phyloP scores from a whole-genome alignment of 148 eudicot genomes.

The Bassia scoparia region DNA sequence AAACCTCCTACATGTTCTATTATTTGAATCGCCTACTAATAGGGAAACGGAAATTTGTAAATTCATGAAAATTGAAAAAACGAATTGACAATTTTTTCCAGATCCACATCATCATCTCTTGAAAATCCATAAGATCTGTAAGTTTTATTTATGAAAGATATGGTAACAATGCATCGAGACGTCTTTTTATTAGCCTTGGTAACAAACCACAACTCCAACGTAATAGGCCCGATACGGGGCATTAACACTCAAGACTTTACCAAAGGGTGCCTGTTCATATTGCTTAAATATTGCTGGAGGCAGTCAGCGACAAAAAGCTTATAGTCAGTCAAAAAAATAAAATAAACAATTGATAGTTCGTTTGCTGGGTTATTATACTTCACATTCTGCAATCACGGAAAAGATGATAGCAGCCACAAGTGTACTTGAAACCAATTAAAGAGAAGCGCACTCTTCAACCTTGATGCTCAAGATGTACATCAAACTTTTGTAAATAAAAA shows the following conservation, averaged over 20 bases:
- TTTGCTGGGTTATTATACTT: not conserved
- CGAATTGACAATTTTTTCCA: not conserved
- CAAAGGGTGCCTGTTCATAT: not conserved
- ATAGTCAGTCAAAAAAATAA: not conserved
- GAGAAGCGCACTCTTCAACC: slow-evolving; percentile 10
- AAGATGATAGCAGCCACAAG: not conserved
- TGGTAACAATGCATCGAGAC: not conserved
- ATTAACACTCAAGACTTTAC: too few relatives aligned
- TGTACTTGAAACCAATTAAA: not conserved
- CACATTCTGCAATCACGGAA: not conserved
- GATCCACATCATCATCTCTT: not conserved
- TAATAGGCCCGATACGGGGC: not conserved
- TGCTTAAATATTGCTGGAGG: not conserved
- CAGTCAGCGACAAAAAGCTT: not conserved
- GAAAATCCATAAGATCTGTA: not conserved
- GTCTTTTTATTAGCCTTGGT: not conserved
- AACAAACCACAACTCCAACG: not conserved
- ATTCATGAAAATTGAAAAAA: not conserved
- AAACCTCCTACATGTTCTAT: not conserved
- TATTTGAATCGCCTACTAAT: not conserved
- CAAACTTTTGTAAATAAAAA: not conserved
- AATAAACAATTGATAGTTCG: not conserved
- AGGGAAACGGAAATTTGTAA: not conserved
- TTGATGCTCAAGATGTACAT: slow-evolving; percentile 29
- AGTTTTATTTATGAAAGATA: not conserved